Percentiles rank a stretch among this genome's conserved stretches.
Conservation (phyloP, 257 asterid genomes). For the Nicotiana otophora region DNA sequence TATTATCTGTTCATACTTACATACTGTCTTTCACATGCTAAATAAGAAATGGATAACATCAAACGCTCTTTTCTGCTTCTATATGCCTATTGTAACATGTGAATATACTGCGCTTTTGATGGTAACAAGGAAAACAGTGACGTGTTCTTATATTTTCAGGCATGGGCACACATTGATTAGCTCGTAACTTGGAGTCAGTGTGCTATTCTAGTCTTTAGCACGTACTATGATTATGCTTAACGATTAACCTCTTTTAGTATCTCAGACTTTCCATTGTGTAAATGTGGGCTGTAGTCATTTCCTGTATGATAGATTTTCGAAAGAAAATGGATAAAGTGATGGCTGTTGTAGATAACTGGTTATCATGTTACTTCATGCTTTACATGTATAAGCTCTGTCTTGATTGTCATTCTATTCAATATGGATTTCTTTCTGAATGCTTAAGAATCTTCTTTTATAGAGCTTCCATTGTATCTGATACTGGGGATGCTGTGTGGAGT, state of each 20-base stretch:
- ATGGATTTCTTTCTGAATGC: conserved; percentile 22
- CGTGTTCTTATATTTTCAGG: background rate
- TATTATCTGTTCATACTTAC: background rate
- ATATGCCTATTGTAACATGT: background rate
- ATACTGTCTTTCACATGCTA: background rate
- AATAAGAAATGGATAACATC: background rate
- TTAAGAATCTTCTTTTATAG: conserved; percentile 41
- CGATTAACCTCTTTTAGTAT: background rate
- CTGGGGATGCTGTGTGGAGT: conserved; percentile 98
- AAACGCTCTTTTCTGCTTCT: background rate
- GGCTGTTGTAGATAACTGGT: background rate
- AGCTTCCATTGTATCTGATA: conserved; percentile 90
- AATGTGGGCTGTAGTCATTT: background rate
- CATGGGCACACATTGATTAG: background rate
- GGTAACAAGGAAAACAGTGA: background rate
- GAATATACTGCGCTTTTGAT: background rate
- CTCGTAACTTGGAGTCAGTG: background rate
- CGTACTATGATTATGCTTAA: background rate
- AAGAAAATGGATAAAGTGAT: background rate
- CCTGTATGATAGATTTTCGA: background rate
- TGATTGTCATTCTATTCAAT: background rate
- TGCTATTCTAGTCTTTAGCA: background rate
- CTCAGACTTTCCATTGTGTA: background rate
- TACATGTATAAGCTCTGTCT: background rate
- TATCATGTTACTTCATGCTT: background rate